phyloP scores from a whole-genome alignment of 306 rosid genomes.

The Cucumis hystrix region DNA sequence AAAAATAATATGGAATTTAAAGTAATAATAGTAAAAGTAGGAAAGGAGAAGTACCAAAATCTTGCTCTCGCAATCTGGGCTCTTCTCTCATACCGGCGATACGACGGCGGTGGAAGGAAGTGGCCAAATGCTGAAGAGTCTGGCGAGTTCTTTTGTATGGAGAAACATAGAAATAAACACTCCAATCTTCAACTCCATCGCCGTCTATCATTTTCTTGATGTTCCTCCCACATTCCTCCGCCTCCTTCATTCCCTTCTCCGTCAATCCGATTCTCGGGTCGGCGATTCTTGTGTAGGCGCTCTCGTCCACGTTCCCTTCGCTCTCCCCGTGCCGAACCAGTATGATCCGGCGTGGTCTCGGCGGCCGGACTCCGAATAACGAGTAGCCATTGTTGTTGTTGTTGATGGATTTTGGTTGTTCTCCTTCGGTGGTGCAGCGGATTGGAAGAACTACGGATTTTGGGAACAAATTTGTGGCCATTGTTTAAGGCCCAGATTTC shows the following conservation, averaged over 20 bases:
- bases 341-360: constrained; percentile 73
- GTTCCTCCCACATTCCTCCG: constrained; percentile 40
- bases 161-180: constrained; percentile 70
- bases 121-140: constrained; percentile 45
- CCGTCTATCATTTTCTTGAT: constrained; percentile 39
- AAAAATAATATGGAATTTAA: too few relatives aligned
- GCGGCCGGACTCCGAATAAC: constrained; percentile 20
- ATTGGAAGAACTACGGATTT: neutral
- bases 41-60: constrained; percentile 34
- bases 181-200: constrained; percentile 35
- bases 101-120: constrained; percentile 43
- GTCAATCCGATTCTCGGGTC: constrained; percentile 70
- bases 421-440: neutral
- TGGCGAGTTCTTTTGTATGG: constrained; percentile 57
- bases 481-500: neutral
- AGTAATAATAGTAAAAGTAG: too few relatives aligned
- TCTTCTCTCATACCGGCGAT: constrained; percentile 85
- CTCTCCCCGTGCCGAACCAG: constrained; percentile 82
- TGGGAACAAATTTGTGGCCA: neutral
- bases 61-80: constrained; percentile 79
- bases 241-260: constrained; percentile 35
- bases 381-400: neutral
- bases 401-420: neutral
- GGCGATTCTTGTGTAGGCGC: constrained; percentile 42
- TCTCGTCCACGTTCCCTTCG: constrained; percentile 72